Evolutionary conservation across 2,329 filamentous ascomycete genomes (phyloP), one percentile per base, ranked within the genome.

Genomic region (Neodidymelliopsis sp.): DNA sequence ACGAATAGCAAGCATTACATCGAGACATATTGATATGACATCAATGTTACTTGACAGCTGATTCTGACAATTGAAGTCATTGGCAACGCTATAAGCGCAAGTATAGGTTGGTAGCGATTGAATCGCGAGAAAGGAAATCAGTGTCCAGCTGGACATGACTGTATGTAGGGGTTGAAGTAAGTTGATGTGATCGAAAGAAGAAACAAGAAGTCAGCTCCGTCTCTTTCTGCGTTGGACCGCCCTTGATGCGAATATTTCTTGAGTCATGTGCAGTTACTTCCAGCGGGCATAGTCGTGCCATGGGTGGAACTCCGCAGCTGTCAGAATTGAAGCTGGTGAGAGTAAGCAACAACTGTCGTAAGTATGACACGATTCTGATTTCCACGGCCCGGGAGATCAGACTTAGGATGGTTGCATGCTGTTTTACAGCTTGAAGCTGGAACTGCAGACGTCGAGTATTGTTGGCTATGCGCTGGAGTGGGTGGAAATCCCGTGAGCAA

Each of bases 381-480:
- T 42, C 36, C 39, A 44, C 57, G 56, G 55, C 25, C 59, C 55
- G 56, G 56, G 41, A 39, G 56, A 66, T 61, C 60, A 36, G 46
- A 44, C 25, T 28, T 55, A 34, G 35, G 36, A 38, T 48, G 33
- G 30, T 38, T 33, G 24, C 45, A 24, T 48, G 35, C 23, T 38
- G 19, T 48, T 12, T 35, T 22, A 35, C 36, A 55, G 54, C 49
- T 40, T 37, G 27, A 44, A 40, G 34, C 37, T 39, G 35, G 53
- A 36, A 42, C 30, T 8, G n/a, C 16, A 11, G 15, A 10, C 16
- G 16, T n/a, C 2, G 10, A 12, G 12, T 12, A 10, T 13, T 6
- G 33, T 27, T 27, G 33, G 24, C 19, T 4, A 27, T 15, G 18
- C 13, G 10, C 22, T 18, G 19, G 12, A 36, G 31, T 10, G 5